Conservation (phyloP, 495 filamentous ascomycete species). For the Penicillium crystallinum region DNA sequence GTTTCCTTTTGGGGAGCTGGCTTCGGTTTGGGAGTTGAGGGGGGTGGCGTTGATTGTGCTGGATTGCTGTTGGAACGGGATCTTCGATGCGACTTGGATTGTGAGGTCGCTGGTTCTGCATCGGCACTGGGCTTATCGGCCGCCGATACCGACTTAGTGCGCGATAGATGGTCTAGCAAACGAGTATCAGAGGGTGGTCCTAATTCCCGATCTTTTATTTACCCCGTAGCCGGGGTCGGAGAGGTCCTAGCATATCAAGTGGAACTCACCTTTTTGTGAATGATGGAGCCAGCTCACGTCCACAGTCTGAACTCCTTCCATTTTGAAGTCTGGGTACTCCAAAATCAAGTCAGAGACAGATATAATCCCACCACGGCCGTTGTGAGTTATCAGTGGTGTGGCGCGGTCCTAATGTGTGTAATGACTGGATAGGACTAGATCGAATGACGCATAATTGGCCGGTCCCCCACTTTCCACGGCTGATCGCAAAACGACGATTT, state of each 20-base stretch:
- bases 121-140: slow-evolving; percentile 26
- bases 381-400: slow-evolving; percentile 15
- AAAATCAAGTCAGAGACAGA: not conserved
- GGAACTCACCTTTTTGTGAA: slow-evolving; percentile 53
- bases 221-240: not conserved
- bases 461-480: slow-evolving; percentile 17
- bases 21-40: slow-evolving; percentile 10
- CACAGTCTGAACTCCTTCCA: slow-evolving; percentile 62
- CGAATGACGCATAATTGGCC: slow-evolving; percentile 26
- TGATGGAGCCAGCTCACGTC: slow-evolving; percentile 69
- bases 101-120: slow-evolving; percentile 13
- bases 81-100: slow-evolving; percentile 18
- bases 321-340: slow-evolving; percentile 20
- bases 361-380: not conserved
- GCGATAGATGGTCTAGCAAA: slow-evolving; percentile 32
- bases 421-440: slow-evolving; percentile 22
- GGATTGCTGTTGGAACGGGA: slow-evolving; percentile 24
- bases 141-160: slow-evolving; percentile 37
- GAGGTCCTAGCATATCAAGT: not conserved
- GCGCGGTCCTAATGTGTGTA: slow-evolving; percentile 15
- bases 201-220: slow-evolving; percentile 1
- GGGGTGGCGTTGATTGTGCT: slow-evolving; percentile 16
- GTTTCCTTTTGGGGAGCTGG: slow-evolving; percentile 11
- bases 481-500: not conserved
- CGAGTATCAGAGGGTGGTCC: slow-evolving; percentile 9